These are phyloP conservation scores for Colletotrichum euphorbiae DNA, from an alignment of 2,329 filamentous ascomycete genomes.

Conservation along the genomic window DNA sequence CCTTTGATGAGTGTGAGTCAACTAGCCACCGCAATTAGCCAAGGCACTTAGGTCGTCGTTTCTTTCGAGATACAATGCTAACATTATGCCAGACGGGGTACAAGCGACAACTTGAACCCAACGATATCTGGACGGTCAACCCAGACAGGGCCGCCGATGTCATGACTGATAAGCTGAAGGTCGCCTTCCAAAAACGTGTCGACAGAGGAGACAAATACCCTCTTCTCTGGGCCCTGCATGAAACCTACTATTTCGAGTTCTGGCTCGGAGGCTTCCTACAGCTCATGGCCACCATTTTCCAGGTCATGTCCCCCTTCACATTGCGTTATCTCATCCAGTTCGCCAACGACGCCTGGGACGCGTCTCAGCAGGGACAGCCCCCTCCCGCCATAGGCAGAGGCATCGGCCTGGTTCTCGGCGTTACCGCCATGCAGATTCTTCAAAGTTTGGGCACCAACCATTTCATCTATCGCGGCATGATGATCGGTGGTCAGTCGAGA, in stretches of 20 bases:
- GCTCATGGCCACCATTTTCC: conserved; percentile 76
- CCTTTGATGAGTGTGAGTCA: conserved; percentile 80
- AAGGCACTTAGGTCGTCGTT: not conserved
- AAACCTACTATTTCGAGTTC: conserved; percentile 88
- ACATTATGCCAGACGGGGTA: conserved; percentile 75
- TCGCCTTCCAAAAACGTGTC: conserved; percentile 76
- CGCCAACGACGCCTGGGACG: conserved; percentile 81
- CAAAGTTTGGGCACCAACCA: conserved; percentile 88
- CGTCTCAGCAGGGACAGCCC: conserved; percentile 61
- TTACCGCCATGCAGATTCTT: conserved; percentile 85
- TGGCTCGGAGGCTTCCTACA: conserved; percentile 85
- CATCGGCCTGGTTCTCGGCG: conserved; percentile 84
- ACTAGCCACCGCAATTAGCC: not conserved
- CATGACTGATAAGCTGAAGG: conserved; percentile 74
- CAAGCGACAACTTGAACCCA: conserved; percentile 81
- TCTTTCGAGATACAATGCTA: not conserved
- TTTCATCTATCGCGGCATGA: conserved; percentile 93
- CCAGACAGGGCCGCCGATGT: conserved; percentile 79
- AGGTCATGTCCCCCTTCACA: conserved; percentile 87
- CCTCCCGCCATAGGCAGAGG: conserved; percentile 79
- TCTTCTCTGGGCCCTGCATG: conserved; percentile 83
- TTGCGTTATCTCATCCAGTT: conserved; percentile 90
- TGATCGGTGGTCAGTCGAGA: conserved; percentile 86
- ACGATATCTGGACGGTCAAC: conserved; percentile 91
- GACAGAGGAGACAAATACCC: conserved; percentile 77